Base-by-base conservation (phyloP, 2,329 filamentous ascomycete genomes). In the Fusarium sororula region DNA sequence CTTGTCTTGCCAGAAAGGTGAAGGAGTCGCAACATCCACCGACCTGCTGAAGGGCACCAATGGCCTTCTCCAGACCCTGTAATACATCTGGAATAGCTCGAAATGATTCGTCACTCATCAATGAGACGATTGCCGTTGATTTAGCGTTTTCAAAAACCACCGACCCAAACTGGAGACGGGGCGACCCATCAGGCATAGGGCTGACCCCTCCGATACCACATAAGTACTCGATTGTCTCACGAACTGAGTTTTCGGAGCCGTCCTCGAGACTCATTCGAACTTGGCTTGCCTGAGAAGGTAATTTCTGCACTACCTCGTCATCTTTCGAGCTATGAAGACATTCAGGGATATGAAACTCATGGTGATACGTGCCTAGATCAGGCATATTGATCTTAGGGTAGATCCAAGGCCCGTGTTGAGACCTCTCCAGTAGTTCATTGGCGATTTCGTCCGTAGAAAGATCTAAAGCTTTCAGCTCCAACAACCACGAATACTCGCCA, bases 71-170 rank as follows among this genome's bases (percentile, higher is more conserved):
- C 4, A 47, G 13, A 15, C 14, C 4, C 12, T 22, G 12, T 6
- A 14, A 20, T 10, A 20, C 6, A 7, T 14, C 0, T 9, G 18
- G 1, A 14, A 14, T 18, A 28, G 3, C 18, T 0, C 9, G 44
- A 0, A 0, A 0, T 9, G 17, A 20, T 9, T 26, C 0, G 11
- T 0, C 7, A 7, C 3, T 20, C 4, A 9, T 1, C 8, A 26
- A 3, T 0, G 44, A 22, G 20, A 22, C 9, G 3, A 28, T 48
- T 2, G 45, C 26, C 7, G 26, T 48, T 3, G 26, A 11, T 0
- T 11, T 5, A 0, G 45, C 5, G 4, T 7, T 3, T 6, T 48
- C 26, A 11, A 48, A 48, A 0, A 22, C 3, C 0, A 48, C 45
- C 5, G 26, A 48, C 3, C 45, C 45, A 28, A 48, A 28, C 6